Conservation (phyloP, 2,329 filamentous ascomycete species). For the Hirsutella rhossiliensis region DNA sequence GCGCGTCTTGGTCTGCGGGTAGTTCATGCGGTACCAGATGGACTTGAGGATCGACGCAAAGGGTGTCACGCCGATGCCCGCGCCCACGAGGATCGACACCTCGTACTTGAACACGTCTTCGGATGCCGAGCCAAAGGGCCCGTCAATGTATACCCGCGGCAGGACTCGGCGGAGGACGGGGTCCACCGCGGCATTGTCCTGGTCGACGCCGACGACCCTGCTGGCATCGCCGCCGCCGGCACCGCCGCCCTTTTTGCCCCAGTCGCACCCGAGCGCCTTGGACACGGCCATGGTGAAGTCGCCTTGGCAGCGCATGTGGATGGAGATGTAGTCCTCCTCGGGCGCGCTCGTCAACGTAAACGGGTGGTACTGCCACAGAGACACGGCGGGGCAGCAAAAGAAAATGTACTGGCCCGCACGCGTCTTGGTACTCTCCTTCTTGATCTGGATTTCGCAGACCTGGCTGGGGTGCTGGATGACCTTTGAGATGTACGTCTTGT, state of each 20-base stretch:
- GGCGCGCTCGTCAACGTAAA: conserved; percentile 80
- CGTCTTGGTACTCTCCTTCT: conserved; percentile 77
- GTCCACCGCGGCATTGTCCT: conserved; percentile 46
- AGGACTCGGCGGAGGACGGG: conserved; percentile 61
- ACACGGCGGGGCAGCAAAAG: conserved; percentile 75
- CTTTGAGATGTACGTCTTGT: conserved; percentile 80
- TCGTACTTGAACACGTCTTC: conserved; percentile 89
- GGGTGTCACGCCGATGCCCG: conserved; percentile 76
- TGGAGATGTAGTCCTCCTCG: conserved; percentile 82
- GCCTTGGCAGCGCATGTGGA: conserved; percentile 73
- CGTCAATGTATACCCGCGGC: conserved; percentile 71
- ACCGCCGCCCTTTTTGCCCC: conserved; percentile 33
- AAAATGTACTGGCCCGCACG: conserved; percentile 80
- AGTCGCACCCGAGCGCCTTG: conserved; percentile 62
- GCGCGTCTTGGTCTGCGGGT: conserved; percentile 65
- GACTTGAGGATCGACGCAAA: conserved; percentile 82
- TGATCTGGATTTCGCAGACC: conserved; percentile 84
- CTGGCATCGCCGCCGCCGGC: conserved; percentile 31
- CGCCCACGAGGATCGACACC: conserved; percentile 65
- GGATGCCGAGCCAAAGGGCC: conserved; percentile 74
- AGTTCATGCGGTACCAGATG: conserved; percentile 91
- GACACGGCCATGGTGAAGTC: conserved; percentile 67
- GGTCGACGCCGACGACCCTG: conserved; percentile 57
- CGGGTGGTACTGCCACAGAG: conserved; percentile 79
- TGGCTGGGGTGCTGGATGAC: conserved; percentile 84